A percentile compares a stretch with the other conserved stretches of the same genome.
Conservation (phyloP, 2,329 filamentous ascomycete species). For the Parafenestella ontariensis region DNA sequence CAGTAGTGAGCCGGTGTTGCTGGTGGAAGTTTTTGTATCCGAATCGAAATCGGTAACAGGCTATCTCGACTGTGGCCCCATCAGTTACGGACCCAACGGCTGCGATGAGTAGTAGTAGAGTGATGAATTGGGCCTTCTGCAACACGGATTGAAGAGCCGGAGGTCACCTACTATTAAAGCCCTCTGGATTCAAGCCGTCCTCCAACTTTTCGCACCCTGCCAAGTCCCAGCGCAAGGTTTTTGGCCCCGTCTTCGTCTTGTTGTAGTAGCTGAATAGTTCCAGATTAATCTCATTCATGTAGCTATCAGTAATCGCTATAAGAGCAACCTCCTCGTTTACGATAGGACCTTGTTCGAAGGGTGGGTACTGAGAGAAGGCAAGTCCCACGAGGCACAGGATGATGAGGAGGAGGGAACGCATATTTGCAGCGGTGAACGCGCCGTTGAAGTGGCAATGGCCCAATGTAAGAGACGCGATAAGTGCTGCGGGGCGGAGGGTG, state of each 20-base stretch:
- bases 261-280: conserved; percentile 54
- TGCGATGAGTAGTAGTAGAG: too few species aligned
- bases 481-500: too few species aligned
- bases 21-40: conserved; percentile 60
- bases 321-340: neutral
- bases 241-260: conserved; percentile 50
- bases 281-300: too few species aligned
- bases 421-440: neutral
- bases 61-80: conserved; percentile 20
- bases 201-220: too few species aligned
- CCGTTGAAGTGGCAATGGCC: neutral
- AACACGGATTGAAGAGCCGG: too few species aligned
- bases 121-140: too few species aligned
- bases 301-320: conserved; percentile 50
- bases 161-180: conserved; percentile 35
- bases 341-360: too few species aligned
- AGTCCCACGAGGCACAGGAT: neutral
- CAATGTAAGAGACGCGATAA: neutral
- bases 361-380: neutral
- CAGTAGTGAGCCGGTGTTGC: too few species aligned
- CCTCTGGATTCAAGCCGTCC: conserved; percentile 40
- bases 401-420: neutral
- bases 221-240: too few species aligned
- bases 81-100: too few species aligned
- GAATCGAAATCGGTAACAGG: conserved; percentile 58